These are phyloP conservation scores for Fusarium longipes DNA, from an alignment of 2,329 filamentous ascomycete species.

Conservation along the genomic window DNA sequence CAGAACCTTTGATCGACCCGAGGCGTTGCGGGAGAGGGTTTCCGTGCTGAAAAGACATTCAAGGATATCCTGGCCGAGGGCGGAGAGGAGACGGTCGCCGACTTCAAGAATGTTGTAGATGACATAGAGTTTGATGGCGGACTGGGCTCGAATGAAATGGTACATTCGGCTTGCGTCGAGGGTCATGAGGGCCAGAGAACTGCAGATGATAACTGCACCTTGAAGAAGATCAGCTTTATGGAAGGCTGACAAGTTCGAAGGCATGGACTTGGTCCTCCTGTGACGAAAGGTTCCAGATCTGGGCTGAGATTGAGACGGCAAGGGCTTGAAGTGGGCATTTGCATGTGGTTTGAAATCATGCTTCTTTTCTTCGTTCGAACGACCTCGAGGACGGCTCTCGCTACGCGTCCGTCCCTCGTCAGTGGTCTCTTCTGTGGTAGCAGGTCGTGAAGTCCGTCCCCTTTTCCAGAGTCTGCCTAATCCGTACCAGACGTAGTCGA, in stretches of 20 bases:
- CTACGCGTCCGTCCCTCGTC: slow-evolving; percentile 55
- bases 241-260: slow-evolving; percentile 84
- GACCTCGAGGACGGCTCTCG: slow-evolving; percentile 36
- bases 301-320: slow-evolving; percentile 43
- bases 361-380: slow-evolving; percentile 33
- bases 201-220: slow-evolving; percentile 86
- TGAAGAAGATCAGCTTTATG: slow-evolving; percentile 97
- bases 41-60: slow-evolving; percentile 96
- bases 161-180: slow-evolving; percentile 98
- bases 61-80: slow-evolving; percentile 93
- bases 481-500: slow-evolving; percentile 82
- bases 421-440: slow-evolving; percentile 49
- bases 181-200: slow-evolving; percentile 85
- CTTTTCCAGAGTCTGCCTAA: slow-evolving; percentile 81
- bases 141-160: slow-evolving; percentile 94
- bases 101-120: slow-evolving; percentile 98
- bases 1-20: slow-evolving; percentile 90
- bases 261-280: slow-evolving; percentile 82
- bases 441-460: slow-evolving; percentile 58
- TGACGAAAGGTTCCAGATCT: slow-evolving; percentile 63
- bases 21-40: slow-evolving; percentile 85
- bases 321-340: slow-evolving; percentile 29
- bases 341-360: slow-evolving; percentile 20
- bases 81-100: slow-evolving; percentile 87
- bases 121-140: slow-evolving; percentile 97